Base-by-base conservation (phyloP, 768 basidiomycete genomes). In the Amanita pseudoporphyria region DNA sequence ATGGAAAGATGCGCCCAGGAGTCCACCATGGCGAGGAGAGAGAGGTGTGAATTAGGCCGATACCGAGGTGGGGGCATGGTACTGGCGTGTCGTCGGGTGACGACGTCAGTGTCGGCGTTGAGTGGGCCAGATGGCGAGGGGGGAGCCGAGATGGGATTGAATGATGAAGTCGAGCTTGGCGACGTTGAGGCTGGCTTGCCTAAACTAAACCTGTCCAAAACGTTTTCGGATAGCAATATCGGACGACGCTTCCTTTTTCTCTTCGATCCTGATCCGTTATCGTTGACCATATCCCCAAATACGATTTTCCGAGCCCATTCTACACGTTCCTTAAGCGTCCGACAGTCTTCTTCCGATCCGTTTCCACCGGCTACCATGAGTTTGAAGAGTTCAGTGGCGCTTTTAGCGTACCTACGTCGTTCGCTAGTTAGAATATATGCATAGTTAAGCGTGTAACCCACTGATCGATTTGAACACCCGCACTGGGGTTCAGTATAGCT, bases 1-100 rank as follows among this genome's bases (percentile, higher is more conserved):
- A 96, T 93, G 0, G 72, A 69, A 45, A 98, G 79, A 45, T 78
- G 77, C 6, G 89, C 85, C 96, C 96, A 99, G 58, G 89, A 94
- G 66, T 99, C 96, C 16, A 97, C 96, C 93, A 99, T 98, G 13
- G 94, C 93, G 42, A 98, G 79, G 6, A 99, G 74, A 7, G 90
- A 84, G 49, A 98, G 79, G 63, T 99, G 95, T 1, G 91, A 94
- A 62, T 98, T 97, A 6, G 78, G 78, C 6, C 74, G 68, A 52
- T 74, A 72, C 55, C 58, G 55, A 4, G 54, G 64, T 49, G 55
- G 63, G 2, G 38, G 67, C 41, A 76, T 82, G 56, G 81, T 54
- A 28, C 26, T 7, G 26, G 54, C 59, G 40, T 14, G 42, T 31
- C 21, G 42, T 31, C 7, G 14, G 38, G n/a, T 60, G 59, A 40